Evolutionary conservation across 345 rosid genomes (phyloP).

Genomic region (Toxicodendron radicans): DNA sequence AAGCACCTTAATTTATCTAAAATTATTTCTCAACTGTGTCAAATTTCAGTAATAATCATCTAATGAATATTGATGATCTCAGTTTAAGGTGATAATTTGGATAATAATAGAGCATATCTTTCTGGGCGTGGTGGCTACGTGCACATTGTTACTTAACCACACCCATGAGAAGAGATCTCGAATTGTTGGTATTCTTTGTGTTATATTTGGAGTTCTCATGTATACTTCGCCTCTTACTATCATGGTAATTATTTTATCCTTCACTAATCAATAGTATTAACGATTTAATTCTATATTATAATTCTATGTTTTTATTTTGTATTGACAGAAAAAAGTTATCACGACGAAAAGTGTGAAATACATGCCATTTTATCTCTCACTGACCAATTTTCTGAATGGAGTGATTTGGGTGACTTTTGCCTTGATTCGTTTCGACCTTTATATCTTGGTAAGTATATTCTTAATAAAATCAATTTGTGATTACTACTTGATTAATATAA

Average conservation of each 20-base stretch:
- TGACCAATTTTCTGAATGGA: constrained; percentile 40
- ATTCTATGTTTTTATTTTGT: not conserved
- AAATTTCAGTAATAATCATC: not conserved
- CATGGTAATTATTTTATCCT: constrained; percentile 26
- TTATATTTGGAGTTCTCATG: constrained; percentile 46
- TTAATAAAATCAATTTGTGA: not conserved
- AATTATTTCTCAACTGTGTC: too few relatives aligned
- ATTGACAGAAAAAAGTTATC: constrained; percentile 36
- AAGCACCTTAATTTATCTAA: not conserved
- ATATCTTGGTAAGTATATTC: constrained; percentile 36
- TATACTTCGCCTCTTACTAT: constrained; percentile 48
- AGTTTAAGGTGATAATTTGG: constrained; percentile 19
- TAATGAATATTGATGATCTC: not conserved
- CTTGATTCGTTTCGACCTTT: constrained; percentile 38
- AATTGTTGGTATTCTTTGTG: constrained; percentile 52
- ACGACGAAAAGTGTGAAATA: constrained; percentile 50
- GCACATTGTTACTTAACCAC: constrained; percentile 15
- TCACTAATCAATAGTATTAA: too few relatives aligned
- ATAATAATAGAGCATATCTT: constrained; percentile 8
- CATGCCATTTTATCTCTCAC: constrained; percentile 56
- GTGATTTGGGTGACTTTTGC: constrained; percentile 41
- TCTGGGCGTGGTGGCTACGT: constrained; percentile 11
- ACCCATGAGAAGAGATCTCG: constrained; percentile 26
- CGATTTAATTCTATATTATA: not conserved
- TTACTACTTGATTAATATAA: not conserved